Percentiles rank a stretch among this genome's conserved stretches.
Conservation (phyloP, 805 yeast genomes). For the Lachancea thermotolerans region DNA sequence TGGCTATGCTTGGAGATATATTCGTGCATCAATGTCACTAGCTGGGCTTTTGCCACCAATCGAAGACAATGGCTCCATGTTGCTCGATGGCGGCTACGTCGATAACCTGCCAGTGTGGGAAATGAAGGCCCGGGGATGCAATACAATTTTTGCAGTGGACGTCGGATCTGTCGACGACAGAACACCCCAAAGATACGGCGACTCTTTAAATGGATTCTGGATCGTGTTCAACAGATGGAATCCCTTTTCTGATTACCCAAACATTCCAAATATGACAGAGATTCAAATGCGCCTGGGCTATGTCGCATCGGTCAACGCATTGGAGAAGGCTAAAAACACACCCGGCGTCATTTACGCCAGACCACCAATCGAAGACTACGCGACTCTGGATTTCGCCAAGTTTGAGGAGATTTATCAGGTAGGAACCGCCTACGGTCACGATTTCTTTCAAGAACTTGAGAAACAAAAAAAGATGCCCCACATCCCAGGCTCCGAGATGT, state of each 20-base stretch:
- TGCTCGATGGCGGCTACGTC: constrained; percentile 92
- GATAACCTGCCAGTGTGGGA: constrained; percentile 90
- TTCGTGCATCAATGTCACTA: constrained; percentile 92
- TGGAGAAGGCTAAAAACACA: constrained; percentile 76
- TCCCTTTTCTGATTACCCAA: constrained; percentile 81
- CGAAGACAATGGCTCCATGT: constrained; percentile 84
- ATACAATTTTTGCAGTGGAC: constrained; percentile 83
- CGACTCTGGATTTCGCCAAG: constrained; percentile 85
- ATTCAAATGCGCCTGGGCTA: constrained; percentile 89
- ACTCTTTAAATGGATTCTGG: constrained; percentile 89
- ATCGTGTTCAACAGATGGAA: constrained; percentile 81
- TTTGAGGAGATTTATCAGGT: constrained; percentile 84
- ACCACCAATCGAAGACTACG: constrained; percentile 90
- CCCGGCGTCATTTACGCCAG: constrained; percentile 83
- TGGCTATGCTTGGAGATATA: constrained; percentile 93
- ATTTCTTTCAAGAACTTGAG: constrained; percentile 46
- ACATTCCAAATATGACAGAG: constrained; percentile 91
- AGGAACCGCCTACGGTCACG: constrained; percentile 69
- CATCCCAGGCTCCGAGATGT: constrained; percentile 45
- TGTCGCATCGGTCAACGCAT: constrained; percentile 89
- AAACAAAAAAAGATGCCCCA: constrained; percentile 49
- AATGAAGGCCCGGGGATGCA: constrained; percentile 86
- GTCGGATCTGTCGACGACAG: constrained; percentile 94
- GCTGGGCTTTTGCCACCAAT: constrained; percentile 87
- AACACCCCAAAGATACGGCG: constrained; percentile 86